Evolutionary conservation across 176 grass and related monocot genomes (phyloP).

Genomic region (Carex cristatella): DNA sequence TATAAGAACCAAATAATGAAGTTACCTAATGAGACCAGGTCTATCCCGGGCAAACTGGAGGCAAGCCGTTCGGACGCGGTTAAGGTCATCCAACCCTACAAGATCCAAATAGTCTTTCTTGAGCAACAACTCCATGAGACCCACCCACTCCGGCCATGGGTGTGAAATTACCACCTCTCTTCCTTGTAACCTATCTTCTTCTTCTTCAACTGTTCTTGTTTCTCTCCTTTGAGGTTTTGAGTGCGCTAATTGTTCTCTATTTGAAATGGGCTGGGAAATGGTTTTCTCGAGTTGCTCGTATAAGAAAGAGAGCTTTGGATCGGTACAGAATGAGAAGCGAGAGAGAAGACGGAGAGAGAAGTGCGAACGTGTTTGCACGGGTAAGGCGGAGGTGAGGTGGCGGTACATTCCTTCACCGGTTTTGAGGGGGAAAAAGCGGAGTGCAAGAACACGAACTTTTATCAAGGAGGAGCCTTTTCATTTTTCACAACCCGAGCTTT

Average conservation of each 20-base stretch:
- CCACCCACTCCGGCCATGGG: slow-evolving; percentile 65
- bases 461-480: no score
- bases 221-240: neutral
- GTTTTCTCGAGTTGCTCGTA: slow-evolving; percentile 41
- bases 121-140: slow-evolving; percentile 59
- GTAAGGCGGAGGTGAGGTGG: slow-evolving; percentile 10
- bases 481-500: no score
- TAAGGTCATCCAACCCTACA: slow-evolving; percentile 46
- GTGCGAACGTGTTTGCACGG: slow-evolving; percentile 16
- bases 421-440: no score
- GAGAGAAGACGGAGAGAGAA: neutral
- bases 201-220: neutral
- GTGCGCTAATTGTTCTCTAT: neutral
- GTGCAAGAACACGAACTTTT: no score
- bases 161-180: slow-evolving; percentile 52
- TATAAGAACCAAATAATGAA: neutral
- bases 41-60: slow-evolving; percentile 57
- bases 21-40: slow-evolving; percentile 60
- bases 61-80: slow-evolving; percentile 61
- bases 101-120: slow-evolving; percentile 46
- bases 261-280: slow-evolving; percentile 14
- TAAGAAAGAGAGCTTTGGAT: slow-evolving; percentile 36
- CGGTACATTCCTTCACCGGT: slow-evolving; percentile 24
- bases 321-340: slow-evolving; percentile 9
- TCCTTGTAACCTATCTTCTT: neutral